Evolutionary conservation across 306 rosid species (phyloP).

Genomic region (Styphnolobium japonicum): DNA sequence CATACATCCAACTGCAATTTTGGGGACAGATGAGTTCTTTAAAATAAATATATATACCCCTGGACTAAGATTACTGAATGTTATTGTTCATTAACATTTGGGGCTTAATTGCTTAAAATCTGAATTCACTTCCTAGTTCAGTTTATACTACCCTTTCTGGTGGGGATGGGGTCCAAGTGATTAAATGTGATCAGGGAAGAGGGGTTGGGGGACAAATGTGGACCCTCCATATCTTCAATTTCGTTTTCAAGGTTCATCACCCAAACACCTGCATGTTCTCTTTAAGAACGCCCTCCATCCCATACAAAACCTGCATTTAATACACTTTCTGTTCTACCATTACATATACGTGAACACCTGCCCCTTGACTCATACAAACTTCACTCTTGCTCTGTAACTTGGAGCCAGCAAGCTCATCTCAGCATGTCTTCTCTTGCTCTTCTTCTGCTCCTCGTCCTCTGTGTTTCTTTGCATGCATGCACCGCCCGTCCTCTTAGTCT

Average conservation of each 20-base stretch:
- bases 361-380: background rate
- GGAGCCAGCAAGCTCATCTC: background rate
- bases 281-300: slow-evolving; percentile 51
- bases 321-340: slow-evolving; percentile 29
- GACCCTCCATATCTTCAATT: slow-evolving; percentile 60
- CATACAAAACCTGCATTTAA: slow-evolving; percentile 60
- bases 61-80: background rate
- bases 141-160: background rate
- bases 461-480: slow-evolving; percentile 65
- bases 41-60: background rate
- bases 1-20: background rate
- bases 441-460: slow-evolving; percentile 37
- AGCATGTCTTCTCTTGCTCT: slow-evolving; percentile 49
- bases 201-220: slow-evolving; percentile 54
- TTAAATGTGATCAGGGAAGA: slow-evolving; percentile 10
- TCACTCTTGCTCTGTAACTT: background rate
- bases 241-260: slow-evolving; percentile 48
- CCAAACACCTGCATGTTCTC: slow-evolving; percentile 95
- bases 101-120: slow-evolving; percentile 2
- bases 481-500: slow-evolving; percentile 39
- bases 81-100: background rate
- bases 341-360: slow-evolving; percentile 36
- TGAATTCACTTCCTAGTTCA: background rate
- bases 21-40: background rate
- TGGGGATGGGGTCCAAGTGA: background rate